Percentiles rank a stretch among this genome's conserved stretches.
Conservation (phyloP, 257 asterid genomes). For the Solanum clarkiae region DNA sequence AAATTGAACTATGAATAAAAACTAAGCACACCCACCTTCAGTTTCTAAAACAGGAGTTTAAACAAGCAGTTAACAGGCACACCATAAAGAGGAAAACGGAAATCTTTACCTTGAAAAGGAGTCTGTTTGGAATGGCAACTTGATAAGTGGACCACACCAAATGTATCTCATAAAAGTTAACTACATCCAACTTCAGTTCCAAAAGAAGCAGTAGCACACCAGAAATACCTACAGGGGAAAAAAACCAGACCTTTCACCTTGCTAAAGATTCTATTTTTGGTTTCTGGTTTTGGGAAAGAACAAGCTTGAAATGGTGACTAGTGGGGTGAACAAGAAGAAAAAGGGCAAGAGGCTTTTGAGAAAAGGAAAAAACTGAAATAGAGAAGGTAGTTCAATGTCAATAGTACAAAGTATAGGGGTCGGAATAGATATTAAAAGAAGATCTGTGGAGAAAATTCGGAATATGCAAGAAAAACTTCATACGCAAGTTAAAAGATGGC, state of each 20-base stretch:
- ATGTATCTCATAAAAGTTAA: not conserved
- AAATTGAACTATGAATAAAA: not conserved
- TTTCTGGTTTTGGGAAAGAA: not conserved
- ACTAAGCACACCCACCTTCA: not conserved
- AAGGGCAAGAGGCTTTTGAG: not conserved
- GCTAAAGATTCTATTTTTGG: not conserved
- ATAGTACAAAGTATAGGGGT: not conserved
- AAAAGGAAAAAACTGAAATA: not conserved
- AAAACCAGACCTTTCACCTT: not conserved
- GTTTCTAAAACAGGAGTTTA: not conserved
- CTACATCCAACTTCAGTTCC: not conserved
- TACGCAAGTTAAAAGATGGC: conserved; percentile 9
- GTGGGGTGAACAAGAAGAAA: not conserved
- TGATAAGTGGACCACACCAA: not conserved
- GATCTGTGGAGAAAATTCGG: not conserved
- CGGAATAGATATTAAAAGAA: too few relatives aligned
- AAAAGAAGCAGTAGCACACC: not conserved
- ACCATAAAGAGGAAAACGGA: not conserved
- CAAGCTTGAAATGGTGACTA: not conserved
- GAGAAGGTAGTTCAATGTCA: not conserved
- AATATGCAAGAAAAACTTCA: not conserved
- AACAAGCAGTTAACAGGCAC: not conserved
- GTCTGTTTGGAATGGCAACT: not conserved
- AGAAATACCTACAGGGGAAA: not conserved
- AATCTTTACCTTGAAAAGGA: not conserved